A percentile compares a stretch with the other conserved stretches of the same genome.
phyloP scores from a whole-genome alignment of 805 yeast genomes.

The Scheffersomyces ergatensis region DNA sequence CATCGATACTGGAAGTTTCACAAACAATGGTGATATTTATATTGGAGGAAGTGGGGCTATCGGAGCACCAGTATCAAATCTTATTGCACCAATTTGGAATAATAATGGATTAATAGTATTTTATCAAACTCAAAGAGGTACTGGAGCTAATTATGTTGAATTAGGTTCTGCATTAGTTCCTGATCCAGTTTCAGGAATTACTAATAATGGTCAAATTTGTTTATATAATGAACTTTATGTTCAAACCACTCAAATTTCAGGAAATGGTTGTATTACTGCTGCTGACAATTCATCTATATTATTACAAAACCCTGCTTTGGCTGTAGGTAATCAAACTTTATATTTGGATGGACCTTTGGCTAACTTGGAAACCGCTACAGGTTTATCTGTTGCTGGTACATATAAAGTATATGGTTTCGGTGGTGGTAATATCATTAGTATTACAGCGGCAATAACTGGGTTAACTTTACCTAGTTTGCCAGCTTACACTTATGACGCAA shows the following conservation, averaged over 20 bases:
- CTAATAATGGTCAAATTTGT: constrained; percentile 23
- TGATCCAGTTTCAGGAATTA: constrained; percentile 14
- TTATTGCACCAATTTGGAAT: constrained; percentile 4
- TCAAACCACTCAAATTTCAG: constrained; percentile 17
- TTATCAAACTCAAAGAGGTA: constrained; percentile 11
- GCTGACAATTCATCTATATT: constrained; percentile 14
- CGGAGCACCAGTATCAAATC: neutral
- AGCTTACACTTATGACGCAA: constrained; percentile 8
- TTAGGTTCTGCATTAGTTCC: constrained; percentile 11
- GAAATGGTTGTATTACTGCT: constrained; percentile 23
- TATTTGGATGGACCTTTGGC: no score
- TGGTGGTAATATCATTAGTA: constrained; percentile 15
- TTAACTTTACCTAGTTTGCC: neutral
- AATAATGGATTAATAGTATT: constrained; percentile 18
- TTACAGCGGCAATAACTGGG: constrained; percentile 1
- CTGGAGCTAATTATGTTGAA: constrained; percentile 13
- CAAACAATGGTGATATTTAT: constrained; percentile 22
- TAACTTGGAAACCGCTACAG: constrained; percentile 9
- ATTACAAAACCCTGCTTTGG: constrained; percentile 11
- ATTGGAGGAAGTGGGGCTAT: constrained; percentile 11
- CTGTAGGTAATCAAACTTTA: constrained; percentile 12
- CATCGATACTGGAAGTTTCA: constrained; percentile 12
- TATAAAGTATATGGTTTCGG: constrained; percentile 26
- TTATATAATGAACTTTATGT: constrained; percentile 17
- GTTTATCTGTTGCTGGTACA: constrained; percentile 9